Evolutionary conservation across 768 basidiomycete species (phyloP), one percentile per base, ranked within the genome.

Genomic region (Polyporus arcularius): DNA sequence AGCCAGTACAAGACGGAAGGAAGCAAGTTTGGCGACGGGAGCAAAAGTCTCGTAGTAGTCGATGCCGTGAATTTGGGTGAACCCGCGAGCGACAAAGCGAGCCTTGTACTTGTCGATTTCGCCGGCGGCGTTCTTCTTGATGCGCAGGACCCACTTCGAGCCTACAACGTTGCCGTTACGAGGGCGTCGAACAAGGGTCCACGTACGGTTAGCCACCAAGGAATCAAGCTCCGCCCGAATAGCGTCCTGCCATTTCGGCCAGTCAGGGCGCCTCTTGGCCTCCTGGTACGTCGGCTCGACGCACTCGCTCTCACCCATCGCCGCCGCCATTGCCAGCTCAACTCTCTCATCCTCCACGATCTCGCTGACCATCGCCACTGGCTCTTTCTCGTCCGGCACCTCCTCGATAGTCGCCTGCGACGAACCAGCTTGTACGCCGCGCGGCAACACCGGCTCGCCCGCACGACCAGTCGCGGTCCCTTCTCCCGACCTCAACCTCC

Each of bases 51-150:
- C 47, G 42, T 47, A 48, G 60, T 67, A 73, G 56, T 74, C 70
- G 32, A 65, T 26, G 14, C 73, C 69, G 2, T 51, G 56, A 2
- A 72, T 60, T 52, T 78, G 77, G 0, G 68, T 53, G 64, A 67
- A 75, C 0, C 78, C 76, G 28, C 69, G 66, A 0, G 75, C 72
- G 28, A 71, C 67, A 16, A 75, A 58, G 38, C 72, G 59, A 1
- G 68, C 68, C 31, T 55, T 43, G 60, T 69, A 68, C 5, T 65
- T 50, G 3, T 42, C 43, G 41, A 75, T 56, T 0, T 59, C 60
- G 14, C 55, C 51, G 39, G 54, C 45, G 7, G 21, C 54, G 55
- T 73, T 61, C 30, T 61, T 49, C 60, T 76, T 77, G 18, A 56
- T 47, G 3, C 58, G 59, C 55, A 70, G 70, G 4, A 72, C 74